Conservation (phyloP, 1,139 yeast species). For the Wickerhamiella infanticola region DNA sequence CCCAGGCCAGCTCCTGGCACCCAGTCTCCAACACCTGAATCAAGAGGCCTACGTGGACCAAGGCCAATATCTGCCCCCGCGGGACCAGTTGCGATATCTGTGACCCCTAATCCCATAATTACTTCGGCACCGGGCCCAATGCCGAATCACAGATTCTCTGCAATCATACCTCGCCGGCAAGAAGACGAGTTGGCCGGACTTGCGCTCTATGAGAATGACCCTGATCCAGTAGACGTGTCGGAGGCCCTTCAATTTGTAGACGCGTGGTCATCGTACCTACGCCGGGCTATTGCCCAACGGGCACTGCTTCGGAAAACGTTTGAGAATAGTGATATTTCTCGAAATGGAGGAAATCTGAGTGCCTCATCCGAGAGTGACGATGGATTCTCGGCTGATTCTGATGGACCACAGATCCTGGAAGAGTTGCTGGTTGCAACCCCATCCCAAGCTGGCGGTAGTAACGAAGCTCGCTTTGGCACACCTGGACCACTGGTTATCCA, state of each 20-base stretch:
- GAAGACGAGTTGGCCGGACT: neutral
- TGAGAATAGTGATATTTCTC: neutral
- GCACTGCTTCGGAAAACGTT: slow-evolving; percentile 3
- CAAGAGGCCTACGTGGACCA: neutral
- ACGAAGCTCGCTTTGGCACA: neutral
- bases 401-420: neutral
- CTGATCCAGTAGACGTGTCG: slow-evolving; percentile 11
- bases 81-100: neutral
- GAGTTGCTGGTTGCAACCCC: neutral
- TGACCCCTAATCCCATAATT: neutral
- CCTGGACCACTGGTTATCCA: neutral
- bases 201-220: neutral
- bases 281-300: slow-evolving; percentile 15
- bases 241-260: slow-evolving; percentile 22
- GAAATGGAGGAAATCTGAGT: neutral
- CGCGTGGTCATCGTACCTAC: slow-evolving; percentile 23
- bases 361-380: neutral
- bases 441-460: neutral
- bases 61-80: neutral
- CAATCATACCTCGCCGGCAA: neutral
- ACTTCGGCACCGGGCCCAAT: neutral
- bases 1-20: neutral
- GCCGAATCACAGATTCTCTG: neutral
- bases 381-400: neutral
- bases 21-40: neutral